Evolutionary conservation across 345 rosid species (phyloP), one percentile per base, ranked within the genome.

Genomic region (Sisymbrium altissimum): DNA sequence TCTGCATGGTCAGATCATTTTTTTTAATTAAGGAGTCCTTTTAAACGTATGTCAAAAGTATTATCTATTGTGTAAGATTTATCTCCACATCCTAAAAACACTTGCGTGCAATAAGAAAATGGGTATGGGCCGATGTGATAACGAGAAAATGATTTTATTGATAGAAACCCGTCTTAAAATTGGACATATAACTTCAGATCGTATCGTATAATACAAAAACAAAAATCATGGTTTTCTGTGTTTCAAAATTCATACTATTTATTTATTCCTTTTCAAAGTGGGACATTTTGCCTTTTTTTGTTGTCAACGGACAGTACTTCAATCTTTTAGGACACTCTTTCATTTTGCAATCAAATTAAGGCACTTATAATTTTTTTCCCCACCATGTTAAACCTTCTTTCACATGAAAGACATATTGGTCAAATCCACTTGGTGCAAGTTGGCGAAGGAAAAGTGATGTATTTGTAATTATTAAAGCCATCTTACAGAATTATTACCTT

Each of bases 131-230:
- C 73, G 2, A 74, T 45, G 25, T 57, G 72, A 46, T 48, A 46
- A 46, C 14, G 40, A 55, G 38, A 55, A 65, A 9, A 46, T 57
- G 43, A 40, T 59, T 44, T 57, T 49, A 39, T 38, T 38, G 54
- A 49, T 14, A 27, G 45, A 10, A 67, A 32, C 9, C 27, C 60
- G 38, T 46, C 58, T 27, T 56, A 35, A 27, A 15, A 38, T 30
- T 39, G 25, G 53, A 49, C 73, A 66, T 46, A 9, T 58, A 66
- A 67, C 29, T 29, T 40, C n/a, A 61, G 27, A 66, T 58, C 46
- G 27, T 39, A 58, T 66, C 73, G 36, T 74, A 67, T 39, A 48
- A 38, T 66, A 66, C 62, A 45, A 73, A 66, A n/a, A 17, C 27
- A 13, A 14, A 18, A 1, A 39, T 59, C 45, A 30, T 59, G 14